Evolutionary conservation across 1,139 yeast species (phyloP).

Genomic region (Yamadazyma atmosphaerica): DNA sequence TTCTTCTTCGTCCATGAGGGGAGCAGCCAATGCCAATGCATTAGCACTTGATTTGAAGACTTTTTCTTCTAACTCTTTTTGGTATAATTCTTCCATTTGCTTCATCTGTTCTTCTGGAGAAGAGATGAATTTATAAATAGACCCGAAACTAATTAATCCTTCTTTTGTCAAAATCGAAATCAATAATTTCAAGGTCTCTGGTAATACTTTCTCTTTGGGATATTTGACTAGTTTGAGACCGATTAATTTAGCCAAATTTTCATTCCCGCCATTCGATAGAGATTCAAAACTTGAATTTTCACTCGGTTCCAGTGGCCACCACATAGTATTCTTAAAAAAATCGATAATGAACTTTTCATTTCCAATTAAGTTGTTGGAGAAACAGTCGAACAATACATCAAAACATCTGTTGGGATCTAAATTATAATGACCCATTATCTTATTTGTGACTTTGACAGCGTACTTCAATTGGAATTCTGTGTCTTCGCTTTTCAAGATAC

Average conservation of each 20-base stretch:
- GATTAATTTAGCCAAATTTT: conserved; percentile 59
- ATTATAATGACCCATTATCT: conserved; percentile 72
- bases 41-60: conserved; percentile 68
- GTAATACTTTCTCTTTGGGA: conserved; percentile 31
- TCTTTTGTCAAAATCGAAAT: conserved; percentile 62
- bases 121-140: conserved; percentile 55
- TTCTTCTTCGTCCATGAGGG: conserved; percentile 59
- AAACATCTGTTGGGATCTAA: conserved; percentile 76
- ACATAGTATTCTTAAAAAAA: conserved; percentile 53
- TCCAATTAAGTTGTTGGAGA: conserved; percentile 43
- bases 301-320: conserved; percentile 59
- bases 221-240: conserved; percentile 53
- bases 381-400: conserved; percentile 58
- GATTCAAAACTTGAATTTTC: conserved; percentile 30
- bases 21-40: conserved; percentile 87
- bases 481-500: conserved; percentile 42
- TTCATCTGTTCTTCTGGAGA: conserved; percentile 47
- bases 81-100: conserved; percentile 45
- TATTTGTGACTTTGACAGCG: conserved; percentile 53
- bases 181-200: conserved; percentile 49
- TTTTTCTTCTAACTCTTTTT: conserved; percentile 56
- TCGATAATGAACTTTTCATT: conserved; percentile 48
- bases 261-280: conserved; percentile 61
- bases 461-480: conserved; percentile 43
- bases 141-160: conserved; percentile 66